Evolutionary conservation across 208 protist species (phyloP).

Genomic region (Trypanosoma mega): DNA sequence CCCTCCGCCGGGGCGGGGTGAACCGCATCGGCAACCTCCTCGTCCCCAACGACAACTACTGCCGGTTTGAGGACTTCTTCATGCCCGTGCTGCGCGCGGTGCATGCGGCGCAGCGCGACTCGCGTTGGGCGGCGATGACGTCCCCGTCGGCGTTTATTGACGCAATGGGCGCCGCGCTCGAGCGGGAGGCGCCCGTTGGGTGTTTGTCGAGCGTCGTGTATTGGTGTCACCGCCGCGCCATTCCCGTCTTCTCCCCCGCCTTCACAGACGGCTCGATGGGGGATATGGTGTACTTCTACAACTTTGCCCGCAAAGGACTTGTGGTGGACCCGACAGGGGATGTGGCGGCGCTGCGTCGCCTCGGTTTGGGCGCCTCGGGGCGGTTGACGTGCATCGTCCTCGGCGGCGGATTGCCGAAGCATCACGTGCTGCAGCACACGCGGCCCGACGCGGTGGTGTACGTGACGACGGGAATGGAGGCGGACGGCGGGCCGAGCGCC

Average conservation of each 20-base stretch:
- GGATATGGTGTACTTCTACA: constrained; percentile 99
- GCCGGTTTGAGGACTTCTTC: constrained; percentile 99
- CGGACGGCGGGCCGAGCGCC: constrained; percentile 83
- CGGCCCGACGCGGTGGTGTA: constrained; percentile 61
- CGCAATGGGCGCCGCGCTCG: constrained; percentile 94
- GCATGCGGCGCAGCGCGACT: constrained; percentile 89
- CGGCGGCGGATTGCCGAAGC: constrained; percentile 81
- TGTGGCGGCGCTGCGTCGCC: constrained; percentile 54
- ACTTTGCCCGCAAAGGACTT: constrained; percentile 96
- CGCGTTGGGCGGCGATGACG: constrained; percentile 58
- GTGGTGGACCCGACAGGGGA: constrained; percentile 95
- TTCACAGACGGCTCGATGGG: constrained; percentile 99
- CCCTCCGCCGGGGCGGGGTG: constrained; percentile 88
- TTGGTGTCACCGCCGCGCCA: constrained; percentile 98
- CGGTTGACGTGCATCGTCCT: constrained; percentile 71
- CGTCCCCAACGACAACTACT: constrained; percentile 99
- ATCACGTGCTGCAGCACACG: constrained; percentile 74
- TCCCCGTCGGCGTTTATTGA: constrained; percentile 97
- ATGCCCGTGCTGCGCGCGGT: constrained; percentile 96
- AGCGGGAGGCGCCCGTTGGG: constrained; percentile 73
- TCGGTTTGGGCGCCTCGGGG: constrained; percentile 15
- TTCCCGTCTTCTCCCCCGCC: constrained; percentile 99
- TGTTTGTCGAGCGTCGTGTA: constrained; percentile 96
- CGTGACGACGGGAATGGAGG: constrained; percentile 80
- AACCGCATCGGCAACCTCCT: constrained; percentile 99